Base-by-base conservation (phyloP, 208 protist genomes). In the Trypanosoma brucei region DNA sequence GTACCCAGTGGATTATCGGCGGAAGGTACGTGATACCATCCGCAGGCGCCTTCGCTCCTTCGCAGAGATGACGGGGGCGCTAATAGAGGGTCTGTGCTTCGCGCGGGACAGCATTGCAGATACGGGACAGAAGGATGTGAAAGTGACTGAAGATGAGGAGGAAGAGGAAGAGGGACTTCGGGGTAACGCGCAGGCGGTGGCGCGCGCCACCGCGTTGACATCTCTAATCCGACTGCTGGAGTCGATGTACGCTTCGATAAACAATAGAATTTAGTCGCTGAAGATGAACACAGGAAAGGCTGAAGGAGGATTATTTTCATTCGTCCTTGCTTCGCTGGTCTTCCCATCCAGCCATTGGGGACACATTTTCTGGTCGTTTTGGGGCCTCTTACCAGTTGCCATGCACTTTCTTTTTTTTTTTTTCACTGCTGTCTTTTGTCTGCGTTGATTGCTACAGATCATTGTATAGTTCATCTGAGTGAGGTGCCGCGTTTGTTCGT, bases 11-110 rank as follows among this genome's bases (percentile, higher is more conserved):
- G 49, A 57, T 49, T 72, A 77, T 39, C 73, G 75, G 0, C 84
- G 81, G 1, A 46, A 50, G 33, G 65, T 82, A 65, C 84, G 84
- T 11, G 76, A 86, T 46, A 61, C 55, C 13, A 49, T 86, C 39
- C 59, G 61, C 31, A 61, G 69, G n/a, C 73, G 76, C 2, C 56
- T 88, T 3, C 73, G 75, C 2, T 55, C 67, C 34, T 76, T 91
- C n/a, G 59, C 55, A 30, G 35, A 42, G 5, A 44, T 77, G 11
- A 83, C 78, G 31, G 59, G 70, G 52, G 63, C 58, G 37, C 72
- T 91, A 14, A 51, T 81, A 6, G 68, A 67, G 8, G 65, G 76
- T 5, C 52, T 91, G 14, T 59, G 39, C 11, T 59, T 59, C 1
- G 70, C 84, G 14, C 80, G 75, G 35, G 58, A 75, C 31, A 60